These are phyloP conservation scores for Juglanconis oblonga DNA, from an alignment of 2,329 filamentous ascomycete species.

Conservation along the genomic window DNA sequence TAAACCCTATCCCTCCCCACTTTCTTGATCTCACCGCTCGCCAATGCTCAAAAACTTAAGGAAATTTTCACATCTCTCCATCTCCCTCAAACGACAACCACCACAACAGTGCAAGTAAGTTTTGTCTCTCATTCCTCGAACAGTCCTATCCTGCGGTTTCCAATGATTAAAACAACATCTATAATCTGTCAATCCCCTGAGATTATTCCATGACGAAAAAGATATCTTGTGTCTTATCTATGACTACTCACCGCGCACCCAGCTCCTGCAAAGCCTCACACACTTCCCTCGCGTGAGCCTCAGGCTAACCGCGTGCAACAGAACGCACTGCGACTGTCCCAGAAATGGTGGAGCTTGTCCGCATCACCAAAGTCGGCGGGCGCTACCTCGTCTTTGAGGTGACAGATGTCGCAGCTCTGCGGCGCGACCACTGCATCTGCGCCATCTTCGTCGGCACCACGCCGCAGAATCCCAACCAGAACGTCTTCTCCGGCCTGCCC, in stretches of 20 bases:
- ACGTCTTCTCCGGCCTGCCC: constrained; percentile 86
- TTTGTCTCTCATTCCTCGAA: neutral
- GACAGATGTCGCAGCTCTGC: constrained; percentile 72
- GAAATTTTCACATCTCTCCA: constrained; percentile 11
- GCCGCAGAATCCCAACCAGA: constrained; percentile 91
- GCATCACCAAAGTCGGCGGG: constrained; percentile 76
- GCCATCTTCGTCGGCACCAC: constrained; percentile 84
- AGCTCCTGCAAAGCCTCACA: constrained; percentile 18
- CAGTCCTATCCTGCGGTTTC: neutral
- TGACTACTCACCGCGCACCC: constrained; percentile 23
- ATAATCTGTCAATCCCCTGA: constrained; percentile 63
- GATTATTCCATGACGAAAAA: constrained; percentile 37
- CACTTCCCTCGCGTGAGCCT: constrained; percentile 11
- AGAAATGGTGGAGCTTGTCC: constrained; percentile 52
- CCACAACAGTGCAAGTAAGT: constrained; percentile 25
- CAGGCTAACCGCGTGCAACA: constrained; percentile 16
- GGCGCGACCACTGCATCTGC: constrained; percentile 78
- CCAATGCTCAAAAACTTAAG: neutral
- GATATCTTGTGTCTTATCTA: constrained; percentile 29
- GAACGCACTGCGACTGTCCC: neutral
- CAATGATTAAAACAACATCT: constrained; percentile 46
- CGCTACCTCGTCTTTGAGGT: constrained; percentile 90
- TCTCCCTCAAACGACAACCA: constrained; percentile 15
- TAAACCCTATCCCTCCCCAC: neutral
- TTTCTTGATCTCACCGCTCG: neutral